Percentiles rank a stretch among this genome's conserved stretches.
Evolutionary conservation across 2,329 filamentous ascomycete genomes (phyloP).

Genomic region (Alternaria conjuncta): DNA sequence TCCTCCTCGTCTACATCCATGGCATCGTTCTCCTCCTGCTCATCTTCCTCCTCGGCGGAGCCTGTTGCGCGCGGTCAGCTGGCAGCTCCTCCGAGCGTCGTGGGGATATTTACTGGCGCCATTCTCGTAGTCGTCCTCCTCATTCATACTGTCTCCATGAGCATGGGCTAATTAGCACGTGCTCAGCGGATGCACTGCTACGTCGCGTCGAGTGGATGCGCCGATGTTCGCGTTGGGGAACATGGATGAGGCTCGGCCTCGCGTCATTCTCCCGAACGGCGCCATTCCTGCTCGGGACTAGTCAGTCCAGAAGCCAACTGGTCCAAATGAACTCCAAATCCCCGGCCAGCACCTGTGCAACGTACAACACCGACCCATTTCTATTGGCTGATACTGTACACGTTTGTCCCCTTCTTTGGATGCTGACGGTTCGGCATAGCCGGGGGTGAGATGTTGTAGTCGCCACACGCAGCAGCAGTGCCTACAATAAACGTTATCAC

Average conservation of each 20-base stretch:
- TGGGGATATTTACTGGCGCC: slow-evolving; percentile 39
- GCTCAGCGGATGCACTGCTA: not conserved
- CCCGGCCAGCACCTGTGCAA: too few species aligned
- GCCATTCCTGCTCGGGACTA: not conserved
- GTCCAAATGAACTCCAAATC: too few species aligned
- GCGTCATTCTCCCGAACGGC: slow-evolving; percentile 7
- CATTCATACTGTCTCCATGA: slow-evolving; percentile 43
- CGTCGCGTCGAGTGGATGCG: slow-evolving; percentile 5
- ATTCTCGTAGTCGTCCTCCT: slow-evolving; percentile 56
- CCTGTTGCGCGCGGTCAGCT: slow-evolving; percentile 23
- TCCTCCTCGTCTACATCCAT: slow-evolving; percentile 36
- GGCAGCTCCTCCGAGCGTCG: not conserved
- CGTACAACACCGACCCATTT: too few species aligned
- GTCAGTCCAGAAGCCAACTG: too few species aligned
- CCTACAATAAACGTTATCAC: too few species aligned
- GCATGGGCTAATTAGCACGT: not conserved
- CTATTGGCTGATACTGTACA: too few species aligned
- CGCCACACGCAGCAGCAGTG: too few species aligned
- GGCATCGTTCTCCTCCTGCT: slow-evolving; percentile 48
- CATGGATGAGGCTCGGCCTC: slow-evolving; percentile 15
- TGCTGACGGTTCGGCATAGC: too few species aligned
- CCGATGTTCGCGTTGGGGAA: slow-evolving; percentile 9
- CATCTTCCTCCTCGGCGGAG: slow-evolving; percentile 37
- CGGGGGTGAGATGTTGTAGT: too few species aligned
- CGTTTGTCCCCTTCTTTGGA: too few species aligned